Evolutionary conservation across 352 stramenopile species (phyloP), one percentile per base, ranked within the genome.

Genomic region (Phytophthora chlamydospora): DNA sequence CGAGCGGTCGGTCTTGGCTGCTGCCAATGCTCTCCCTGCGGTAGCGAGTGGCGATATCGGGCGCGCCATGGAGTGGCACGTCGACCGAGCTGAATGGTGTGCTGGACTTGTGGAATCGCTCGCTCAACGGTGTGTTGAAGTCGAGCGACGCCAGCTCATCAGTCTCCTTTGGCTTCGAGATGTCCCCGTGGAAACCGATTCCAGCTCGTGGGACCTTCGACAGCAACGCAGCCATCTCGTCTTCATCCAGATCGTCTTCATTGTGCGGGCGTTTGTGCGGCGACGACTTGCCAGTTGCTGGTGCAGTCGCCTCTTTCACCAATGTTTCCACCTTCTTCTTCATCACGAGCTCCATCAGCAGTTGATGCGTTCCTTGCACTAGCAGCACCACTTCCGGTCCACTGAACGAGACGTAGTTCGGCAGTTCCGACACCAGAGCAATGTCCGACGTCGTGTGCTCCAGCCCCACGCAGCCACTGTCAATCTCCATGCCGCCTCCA

Each of bases 101-200:
- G 57, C 76, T 90, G 0, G 86, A 92, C 58, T 90, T 90, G n/a
- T 88, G 80, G 54, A 95, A 95, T 0, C 86, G 78, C 44, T 86
- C 67, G 19, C 81, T 75, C 17, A 95, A 66, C 31, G 81, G 73
- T 36, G 59, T 81, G 16, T 58, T 79, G 5, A 74, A 53, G 27
- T 90, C 79, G 8, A 89, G 42, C 17, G 64, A 66, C 2, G 66
- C 76, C 10, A 91, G 66, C 7, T 89, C 68, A 36, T 76, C 64
- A 12, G 76, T 43, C 17, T 84, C 68, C 55, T 91, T 91, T 17
- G 72, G 64, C 36, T 74, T 78, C 3, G 69, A 76, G 27, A 90
- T 72, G 12, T 92, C 81, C 17, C 85, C 83, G 34, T 91, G 80
- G 51, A 89, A 94, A 50, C 85, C 85, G 34, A 94, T 90, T 6